These are phyloP conservation scores for Tylopilus felleus DNA, from an alignment of 768 basidiomycete species.

Conservation along the genomic window DNA sequence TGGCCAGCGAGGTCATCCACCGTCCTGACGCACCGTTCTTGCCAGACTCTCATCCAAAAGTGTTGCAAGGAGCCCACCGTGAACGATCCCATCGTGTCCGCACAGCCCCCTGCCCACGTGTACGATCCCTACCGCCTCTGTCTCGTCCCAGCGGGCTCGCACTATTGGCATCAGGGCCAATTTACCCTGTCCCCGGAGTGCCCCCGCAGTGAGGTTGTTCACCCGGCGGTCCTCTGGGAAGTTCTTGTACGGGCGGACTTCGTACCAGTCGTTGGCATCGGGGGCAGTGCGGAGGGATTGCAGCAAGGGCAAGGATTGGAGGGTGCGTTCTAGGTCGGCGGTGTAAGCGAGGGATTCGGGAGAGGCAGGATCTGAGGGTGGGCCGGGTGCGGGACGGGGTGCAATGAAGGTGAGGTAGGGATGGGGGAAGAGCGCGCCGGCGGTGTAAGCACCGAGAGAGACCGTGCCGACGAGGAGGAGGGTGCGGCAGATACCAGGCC, in stretches of 20 bases:
- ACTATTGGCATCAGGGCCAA: conserved; percentile 79
- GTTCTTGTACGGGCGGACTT: conserved; percentile 66
- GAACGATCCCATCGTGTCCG: conserved; percentile 92
- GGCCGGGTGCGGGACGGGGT: conserved; percentile 74
- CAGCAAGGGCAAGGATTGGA: conserved; percentile 66
- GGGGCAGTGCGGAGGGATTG: conserved; percentile 43
- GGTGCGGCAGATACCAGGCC: conserved; percentile 10
- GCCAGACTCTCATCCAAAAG: conserved; percentile 83
- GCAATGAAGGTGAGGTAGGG: conserved; percentile 62
- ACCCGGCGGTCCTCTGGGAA: conserved; percentile 71
- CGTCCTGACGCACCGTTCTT: conserved; percentile 56
- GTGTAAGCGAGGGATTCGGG: conserved; percentile 57
- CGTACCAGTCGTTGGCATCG: conserved; percentile 67
- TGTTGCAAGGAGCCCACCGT: conserved; percentile 90
- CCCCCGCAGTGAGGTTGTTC: conserved; percentile 81
- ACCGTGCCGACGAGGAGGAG: conserved; percentile 21
- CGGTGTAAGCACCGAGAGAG: conserved; percentile 36
- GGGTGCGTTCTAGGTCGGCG: conserved; percentile 56
- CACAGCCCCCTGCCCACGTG: conserved; percentile 88
- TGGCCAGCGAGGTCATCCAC: neutral
- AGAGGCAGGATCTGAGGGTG: conserved; percentile 50
- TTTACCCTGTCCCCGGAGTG: conserved; percentile 84
- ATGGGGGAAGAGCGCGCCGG: conserved; percentile 72
- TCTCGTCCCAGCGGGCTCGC: conserved; percentile 70
- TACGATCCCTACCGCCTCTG: conserved; percentile 64